Conservation (phyloP, 306 rosid species). For the Quercus aquifolioides region DNA sequence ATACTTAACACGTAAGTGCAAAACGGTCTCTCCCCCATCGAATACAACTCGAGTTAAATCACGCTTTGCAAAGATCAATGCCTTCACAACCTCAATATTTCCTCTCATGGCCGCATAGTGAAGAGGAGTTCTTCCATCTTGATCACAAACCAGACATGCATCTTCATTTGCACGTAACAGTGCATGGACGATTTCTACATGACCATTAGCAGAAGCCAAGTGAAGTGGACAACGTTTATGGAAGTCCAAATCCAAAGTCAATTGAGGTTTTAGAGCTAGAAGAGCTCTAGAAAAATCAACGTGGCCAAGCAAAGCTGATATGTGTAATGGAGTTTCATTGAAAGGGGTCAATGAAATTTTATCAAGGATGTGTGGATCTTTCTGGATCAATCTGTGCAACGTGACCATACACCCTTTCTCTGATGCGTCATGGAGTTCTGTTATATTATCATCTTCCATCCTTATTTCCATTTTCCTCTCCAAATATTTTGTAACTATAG, state of each 20-base stretch:
- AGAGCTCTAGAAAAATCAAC: neutral
- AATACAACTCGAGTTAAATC: neutral
- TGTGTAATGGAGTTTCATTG: conserved; percentile 14
- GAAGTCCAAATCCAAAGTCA: neutral
- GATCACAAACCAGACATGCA: neutral
- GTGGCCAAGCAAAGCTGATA: conserved; percentile 15
- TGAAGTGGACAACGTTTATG: neutral
- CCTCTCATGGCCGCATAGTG: conserved; percentile 24
- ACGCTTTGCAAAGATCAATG: neutral
- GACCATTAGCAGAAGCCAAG: conserved; percentile 23
- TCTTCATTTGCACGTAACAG: neutral
- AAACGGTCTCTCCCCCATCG: neutral
- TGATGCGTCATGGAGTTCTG: neutral
- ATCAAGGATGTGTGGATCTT: neutral
- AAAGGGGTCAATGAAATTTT: conserved; percentile 14
- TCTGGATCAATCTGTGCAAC: conserved; percentile 4
- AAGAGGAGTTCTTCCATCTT: conserved; percentile 20
- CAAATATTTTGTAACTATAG: no score
- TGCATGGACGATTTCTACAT: neutral
- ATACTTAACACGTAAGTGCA: conserved; percentile 16
- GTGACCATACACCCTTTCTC: neutral
- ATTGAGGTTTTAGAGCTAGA: neutral
- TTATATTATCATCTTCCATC: neutral
- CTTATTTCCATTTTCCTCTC: neutral
- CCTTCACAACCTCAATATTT: neutral